phyloP scores from a whole-genome alignment of 805 yeast species.

The Yamadazyma insecticola region DNA sequence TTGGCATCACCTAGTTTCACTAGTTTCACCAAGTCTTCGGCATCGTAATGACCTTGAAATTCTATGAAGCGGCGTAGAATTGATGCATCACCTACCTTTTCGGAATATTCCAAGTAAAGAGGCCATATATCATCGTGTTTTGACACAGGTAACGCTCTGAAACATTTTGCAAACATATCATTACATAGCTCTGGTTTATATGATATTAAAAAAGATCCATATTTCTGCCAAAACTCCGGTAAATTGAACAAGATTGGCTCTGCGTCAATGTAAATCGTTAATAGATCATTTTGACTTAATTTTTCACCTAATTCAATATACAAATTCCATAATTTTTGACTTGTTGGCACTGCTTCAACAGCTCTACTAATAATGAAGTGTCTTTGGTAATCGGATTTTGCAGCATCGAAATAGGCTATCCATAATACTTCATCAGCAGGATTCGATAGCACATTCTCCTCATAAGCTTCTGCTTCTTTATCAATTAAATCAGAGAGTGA shows the following conservation, averaged over 20 bases:
- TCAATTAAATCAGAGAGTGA: too few species aligned
- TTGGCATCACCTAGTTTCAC: conserved; percentile 1
- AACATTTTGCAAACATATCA: too few species aligned
- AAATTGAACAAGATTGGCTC: too few species aligned
- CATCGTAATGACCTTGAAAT: too few species aligned
- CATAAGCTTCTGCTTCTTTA: conserved; percentile 28
- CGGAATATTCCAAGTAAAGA: conserved; percentile 50
- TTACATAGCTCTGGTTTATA: too few species aligned
- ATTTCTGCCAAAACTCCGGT: too few species aligned
- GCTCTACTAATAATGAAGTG: conserved; percentile 54
- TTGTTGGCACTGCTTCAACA: conserved; percentile 35
- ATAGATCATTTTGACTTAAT: too few species aligned
- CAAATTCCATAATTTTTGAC: conserved; percentile 51
- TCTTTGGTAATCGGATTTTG: conserved; percentile 23
- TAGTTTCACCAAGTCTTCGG: conserved; percentile 5
- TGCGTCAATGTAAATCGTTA: too few species aligned
- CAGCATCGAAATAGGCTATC: conserved; percentile 36
- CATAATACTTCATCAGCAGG: conserved; percentile 36
- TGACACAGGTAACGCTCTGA: conserved; percentile 2
- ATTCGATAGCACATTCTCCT: conserved; percentile 28
- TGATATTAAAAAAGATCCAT: too few species aligned
- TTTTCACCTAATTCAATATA: conserved; percentile 42
- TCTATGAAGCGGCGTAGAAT: too few species aligned
- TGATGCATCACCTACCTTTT: too few species aligned
- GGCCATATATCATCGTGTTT: conserved; percentile 26